phyloP scores from a whole-genome alignment of 2,329 filamentous ascomycete species.

The Alternaria solani region DNA sequence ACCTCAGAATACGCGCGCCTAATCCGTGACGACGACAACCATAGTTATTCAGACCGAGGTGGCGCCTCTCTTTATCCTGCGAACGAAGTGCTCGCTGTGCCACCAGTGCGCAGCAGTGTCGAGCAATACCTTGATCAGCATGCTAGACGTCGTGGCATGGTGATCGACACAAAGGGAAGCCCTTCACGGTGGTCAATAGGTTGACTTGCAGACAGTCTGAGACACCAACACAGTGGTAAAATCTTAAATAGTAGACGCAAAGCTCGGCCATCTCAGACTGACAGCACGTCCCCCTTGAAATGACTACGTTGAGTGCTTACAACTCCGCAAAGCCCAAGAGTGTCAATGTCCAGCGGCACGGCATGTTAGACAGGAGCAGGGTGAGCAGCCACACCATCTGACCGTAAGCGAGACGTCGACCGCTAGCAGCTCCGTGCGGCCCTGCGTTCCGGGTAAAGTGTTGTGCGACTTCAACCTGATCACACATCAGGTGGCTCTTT shows the following conservation, averaged over 20 bases:
- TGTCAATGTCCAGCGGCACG: slow-evolving; percentile 1
- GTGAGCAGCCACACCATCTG: slow-evolving; percentile 22
- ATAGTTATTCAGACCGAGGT: not conserved
- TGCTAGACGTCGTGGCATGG: not conserved
- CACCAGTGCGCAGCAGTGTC: not conserved
- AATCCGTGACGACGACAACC: slow-evolving; percentile 11
- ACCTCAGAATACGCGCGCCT: slow-evolving; percentile 2
- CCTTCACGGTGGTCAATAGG: not conserved
- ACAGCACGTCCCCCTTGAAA: not conserved
- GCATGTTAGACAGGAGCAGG: slow-evolving; percentile 12
- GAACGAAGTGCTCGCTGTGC: slow-evolving; percentile 4
- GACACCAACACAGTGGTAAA: not conserved
- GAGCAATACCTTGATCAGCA: not conserved
- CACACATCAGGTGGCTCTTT: slow-evolving; percentile 21
- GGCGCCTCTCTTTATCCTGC: not conserved
- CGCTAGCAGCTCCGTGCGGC: slow-evolving; percentile 34
- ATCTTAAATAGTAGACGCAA: not conserved
- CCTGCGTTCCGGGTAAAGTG: slow-evolving; percentile 44
- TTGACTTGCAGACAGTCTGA: not conserved
- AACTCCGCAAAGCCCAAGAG: slow-evolving; percentile 8
- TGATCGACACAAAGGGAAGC: not conserved
- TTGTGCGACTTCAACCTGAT: slow-evolving; percentile 22
- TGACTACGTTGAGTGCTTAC: not conserved
- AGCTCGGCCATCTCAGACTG: not conserved
- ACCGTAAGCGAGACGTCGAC: slow-evolving; percentile 28